Evolutionary conservation across 2,329 filamentous ascomycete species (phyloP), one percentile per base, ranked within the genome.

Genomic region (Passalora sequoiae): DNA sequence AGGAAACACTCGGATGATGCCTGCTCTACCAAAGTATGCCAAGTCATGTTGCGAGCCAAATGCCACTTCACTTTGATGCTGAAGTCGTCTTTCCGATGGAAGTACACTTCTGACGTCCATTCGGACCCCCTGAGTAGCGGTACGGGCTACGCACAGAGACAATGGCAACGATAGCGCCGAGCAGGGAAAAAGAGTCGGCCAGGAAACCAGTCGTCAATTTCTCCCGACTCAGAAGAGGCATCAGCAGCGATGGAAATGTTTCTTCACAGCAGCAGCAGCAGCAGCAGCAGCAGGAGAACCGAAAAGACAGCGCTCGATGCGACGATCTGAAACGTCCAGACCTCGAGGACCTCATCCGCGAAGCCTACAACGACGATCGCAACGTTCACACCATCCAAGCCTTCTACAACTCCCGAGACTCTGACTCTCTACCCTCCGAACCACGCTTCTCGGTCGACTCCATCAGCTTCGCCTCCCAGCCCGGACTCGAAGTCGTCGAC

Each of bases 321-420:
- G 17, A 13, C 10, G 31, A 35, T 20, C 15, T 35, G 31, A 35
- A n/a, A 9, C 31, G 19, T n/a, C 20, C 33, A 10, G 33, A 36
- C 10, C 10, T 36, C 16, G 33, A 36, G 13, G 33, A 24, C 1
- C 33, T 36, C 33, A 36, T 36, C 9, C 7, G 24, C 7, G 33
- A 8, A 8, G 19, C 33, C 6, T 36, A 46, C 30, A 19, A 28
- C 42, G 29, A 40, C 17, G 33, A 32, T 31, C 10, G 35, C 40
- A 17, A 15, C 20, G 28, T 40, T 10, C 31, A 24, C 28, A 31
- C 40, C 21, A 48, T 56, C 35, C 33, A 36, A 9, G 47, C 53
- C 24, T 56, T 56, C 32, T 44, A 53, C 38, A 38, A 48, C 6
- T 29, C 42, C 6, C 33, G 44, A 12, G 21, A 38, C 9, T 12